Base-by-base conservation (phyloP, 768 basidiomycete genomes). In the Psilocybe sp. region DNA sequence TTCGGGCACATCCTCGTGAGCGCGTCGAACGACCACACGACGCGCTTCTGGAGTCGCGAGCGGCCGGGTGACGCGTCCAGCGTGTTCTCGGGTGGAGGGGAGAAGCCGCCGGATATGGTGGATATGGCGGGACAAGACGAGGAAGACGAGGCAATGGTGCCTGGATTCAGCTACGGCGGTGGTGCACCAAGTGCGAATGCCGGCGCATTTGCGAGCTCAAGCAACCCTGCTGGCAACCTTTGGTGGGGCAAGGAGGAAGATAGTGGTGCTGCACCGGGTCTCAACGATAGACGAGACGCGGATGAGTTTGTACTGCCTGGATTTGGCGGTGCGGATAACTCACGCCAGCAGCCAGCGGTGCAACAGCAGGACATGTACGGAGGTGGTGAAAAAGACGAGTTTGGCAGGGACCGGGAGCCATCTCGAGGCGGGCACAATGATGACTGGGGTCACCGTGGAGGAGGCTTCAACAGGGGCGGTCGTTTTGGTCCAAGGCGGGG, bases 11-110 rank as follows among this genome's bases (percentile, higher is more conserved):
- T 98, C 59, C 85, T 99, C 59, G 93, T 87, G 53, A 87, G 84
- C 54, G 97, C 88, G 9, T 90, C 89, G n/a, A 98, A 97, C 73
- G 97, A 99, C 74, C 92, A 95, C 71, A 98, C 97, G 5, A 97
- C 96, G 5, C 82, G 95, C n/a, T 99, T 98, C 78, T 98, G 97
- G 96, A 86, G 87, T 42, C 82, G 96, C 59, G 91, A 93, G 63
- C 80, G 91, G 3, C 91, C 91, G 0, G 89, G 91, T n/a, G 90
- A 92, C 58, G 76, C 78, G 1, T 75, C 79, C n/a, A 82, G 80
- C 47, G 89, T 85, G 37, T 91, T 91, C 66, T 82, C 82, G 0
- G 86, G 82, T 7, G 89, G 87, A 5, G 90, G 89, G 13, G 89
- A 92, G 72, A 90, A 89, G 68, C 92, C 91, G 11, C 87, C 88